A percentile compares a stretch with the other conserved stretches of the same genome.
phyloP scores from a whole-genome alignment of 2,329 filamentous ascomycete species.

The Pleomassaria siparia region DNA sequence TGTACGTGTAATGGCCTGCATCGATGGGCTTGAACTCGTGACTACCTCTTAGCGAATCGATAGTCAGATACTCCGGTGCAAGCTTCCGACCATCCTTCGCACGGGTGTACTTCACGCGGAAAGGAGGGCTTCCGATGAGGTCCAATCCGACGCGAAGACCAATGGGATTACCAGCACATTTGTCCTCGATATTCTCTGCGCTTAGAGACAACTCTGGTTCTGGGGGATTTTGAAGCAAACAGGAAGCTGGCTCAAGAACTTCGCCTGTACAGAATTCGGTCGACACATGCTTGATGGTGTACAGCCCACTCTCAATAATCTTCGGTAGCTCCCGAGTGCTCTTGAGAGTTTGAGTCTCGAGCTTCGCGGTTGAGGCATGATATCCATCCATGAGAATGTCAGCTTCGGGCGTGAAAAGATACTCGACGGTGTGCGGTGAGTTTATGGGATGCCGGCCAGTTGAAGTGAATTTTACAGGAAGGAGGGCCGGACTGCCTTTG shows the following conservation, averaged over 20 bases:
- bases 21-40: conserved; percentile 78
- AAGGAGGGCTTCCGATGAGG: conserved; percentile 88
- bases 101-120: conserved; percentile 77
- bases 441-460: conserved; percentile 61
- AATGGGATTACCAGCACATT: conserved; percentile 91
- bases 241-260: conserved; percentile 91
- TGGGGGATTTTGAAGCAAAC: conserved; percentile 85
- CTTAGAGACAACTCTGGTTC: conserved; percentile 76
- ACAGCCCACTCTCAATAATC: conserved; percentile 79
- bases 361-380: conserved; percentile 58
- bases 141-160: conserved; percentile 87
- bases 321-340: conserved; percentile 63
- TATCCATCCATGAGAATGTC: conserved; percentile 70
- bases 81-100: conserved; percentile 60
- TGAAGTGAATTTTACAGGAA: conserved; percentile 72
- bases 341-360: conserved; percentile 63
- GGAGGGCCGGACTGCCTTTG: conserved; percentile 65
- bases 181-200: conserved; percentile 84
- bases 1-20: conserved; percentile 84
- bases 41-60: conserved; percentile 75
- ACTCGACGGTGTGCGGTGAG: conserved; percentile 72
- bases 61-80: conserved; percentile 53
- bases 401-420: conserved; percentile 77
- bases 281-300: conserved; percentile 77
- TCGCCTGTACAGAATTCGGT: conserved; percentile 85